phyloP scores from a whole-genome alignment of 306 rosid genomes.

The Casuarina cunninghamiana region DNA sequence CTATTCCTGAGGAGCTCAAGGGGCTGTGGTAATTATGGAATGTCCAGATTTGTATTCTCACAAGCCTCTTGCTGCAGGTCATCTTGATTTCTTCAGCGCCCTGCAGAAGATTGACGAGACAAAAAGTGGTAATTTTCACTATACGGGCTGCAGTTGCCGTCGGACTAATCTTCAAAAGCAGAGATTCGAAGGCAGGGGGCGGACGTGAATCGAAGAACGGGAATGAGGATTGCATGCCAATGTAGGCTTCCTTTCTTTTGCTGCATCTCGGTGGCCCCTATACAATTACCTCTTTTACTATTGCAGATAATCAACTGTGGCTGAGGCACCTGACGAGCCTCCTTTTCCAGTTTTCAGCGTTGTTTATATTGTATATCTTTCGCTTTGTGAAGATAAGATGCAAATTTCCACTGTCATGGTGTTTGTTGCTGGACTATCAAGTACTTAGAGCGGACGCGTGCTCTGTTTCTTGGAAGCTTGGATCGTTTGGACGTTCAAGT shows the following conservation, averaged over 20 bases:
- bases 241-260: constrained; percentile 37
- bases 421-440: constrained; percentile 31
- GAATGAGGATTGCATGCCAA: constrained; percentile 6
- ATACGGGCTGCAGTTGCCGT: constrained; percentile 30
- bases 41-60: constrained; percentile 4
- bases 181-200: background rate
- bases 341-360: constrained; percentile 12
- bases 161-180: constrained; percentile 27
- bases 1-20: background rate
- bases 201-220: background rate
- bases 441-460: constrained; percentile 29
- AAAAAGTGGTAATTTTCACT: background rate
- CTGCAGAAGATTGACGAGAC: constrained; percentile 16
- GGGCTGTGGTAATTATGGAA: constrained; percentile 21
- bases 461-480: constrained; percentile 32
- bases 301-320: constrained; percentile 37
- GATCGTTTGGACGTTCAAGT: constrained; percentile 19
- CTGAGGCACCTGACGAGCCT: constrained; percentile 21
- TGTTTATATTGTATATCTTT: constrained; percentile 10
- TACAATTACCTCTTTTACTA: constrained; percentile 35
- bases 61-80: constrained; percentile 21
- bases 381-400: constrained; percentile 1
- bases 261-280: constrained; percentile 40
- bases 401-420: constrained; percentile 10
- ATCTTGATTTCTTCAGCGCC: background rate